phyloP scores from a whole-genome alignment of 73 alveolate genomes.

The Durusdinium trenchii region DNA sequence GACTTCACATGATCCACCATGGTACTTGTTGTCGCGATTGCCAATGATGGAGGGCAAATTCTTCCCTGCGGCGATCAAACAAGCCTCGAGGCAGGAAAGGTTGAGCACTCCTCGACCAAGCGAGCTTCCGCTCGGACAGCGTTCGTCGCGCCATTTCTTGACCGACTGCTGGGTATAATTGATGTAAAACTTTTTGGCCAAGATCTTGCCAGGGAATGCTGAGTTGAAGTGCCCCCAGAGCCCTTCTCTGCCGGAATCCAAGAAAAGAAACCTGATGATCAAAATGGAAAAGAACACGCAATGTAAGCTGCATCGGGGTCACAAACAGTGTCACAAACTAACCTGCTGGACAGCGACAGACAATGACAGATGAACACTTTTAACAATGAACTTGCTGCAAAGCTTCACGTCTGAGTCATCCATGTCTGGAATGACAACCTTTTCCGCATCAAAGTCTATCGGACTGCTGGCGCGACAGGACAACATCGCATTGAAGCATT shows the following conservation, averaged over 20 bases:
- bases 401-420: slow-evolving; percentile 15
- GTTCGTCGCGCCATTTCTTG: background rate
- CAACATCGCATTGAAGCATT: background rate
- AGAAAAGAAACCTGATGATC: slow-evolving; percentile 5
- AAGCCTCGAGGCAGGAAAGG: background rate
- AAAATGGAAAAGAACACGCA: background rate
- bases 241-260: slow-evolving; percentile 4
- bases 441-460: background rate
- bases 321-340: background rate
- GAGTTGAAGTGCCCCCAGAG: background rate
- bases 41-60: background rate
- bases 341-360: background rate
- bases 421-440: background rate
- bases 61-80: background rate
- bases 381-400: background rate
- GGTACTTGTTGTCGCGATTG: slow-evolving; percentile 21
- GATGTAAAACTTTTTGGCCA: background rate
- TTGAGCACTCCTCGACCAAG: slow-evolving; percentile 3
- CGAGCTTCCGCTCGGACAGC: background rate
- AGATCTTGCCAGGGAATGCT: background rate
- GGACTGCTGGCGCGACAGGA: background rate
- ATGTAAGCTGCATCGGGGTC: background rate
- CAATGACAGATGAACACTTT: background rate
- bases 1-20: background rate
- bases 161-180: background rate